Evolutionary conservation across 345 rosid species (phyloP), one percentile per base, ranked within the genome.

Genomic region (Aquilaria yunnanensis): DNA sequence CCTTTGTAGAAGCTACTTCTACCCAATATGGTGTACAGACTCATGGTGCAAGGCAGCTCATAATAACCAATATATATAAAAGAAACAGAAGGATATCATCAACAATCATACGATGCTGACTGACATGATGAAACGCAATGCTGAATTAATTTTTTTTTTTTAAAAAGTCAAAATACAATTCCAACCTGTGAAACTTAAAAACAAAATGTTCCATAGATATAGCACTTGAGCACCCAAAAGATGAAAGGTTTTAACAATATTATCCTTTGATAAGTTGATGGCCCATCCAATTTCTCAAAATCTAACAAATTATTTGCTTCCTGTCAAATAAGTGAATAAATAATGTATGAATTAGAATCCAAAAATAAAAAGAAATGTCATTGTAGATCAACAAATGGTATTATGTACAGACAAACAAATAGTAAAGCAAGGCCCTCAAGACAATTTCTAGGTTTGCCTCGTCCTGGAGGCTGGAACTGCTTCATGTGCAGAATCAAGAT

Each of bases 161-260:
- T 1, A 37, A 16, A 16, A 16, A 16, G 23, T 16, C 23, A 16
- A 16, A 0, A 37, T 37, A 37, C 8, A 5, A 37, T 8, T 37
- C 43, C 5, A 58, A 94, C 99, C 97, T 80, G 88, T 94, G 99
- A 72, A 90, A 86, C 74, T 69, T 81, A 47, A 94, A 80, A 78
- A 16, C 23, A 94, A 88, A 51, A 69, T 70, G 74, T 67, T 83
- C 97, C 97, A 94, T 57, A 94, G 80, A 76, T 74, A 77, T 52
- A 77, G 80, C 14, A 82, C 62, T 67, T 94, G 99, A 63, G 74
- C 70, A 30, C 99, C 89, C 45, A 81, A 70, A 67, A 77, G 74
- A 67, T 85, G 65, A 65, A 86, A 90, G 33, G 80, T 52, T 66
- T 78, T 79, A 56, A 73, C 56, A 32, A 81, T 61, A 75, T 73